Conservation (phyloP, 2,329 filamentous ascomycete species). For the Alternaria dauci region DNA sequence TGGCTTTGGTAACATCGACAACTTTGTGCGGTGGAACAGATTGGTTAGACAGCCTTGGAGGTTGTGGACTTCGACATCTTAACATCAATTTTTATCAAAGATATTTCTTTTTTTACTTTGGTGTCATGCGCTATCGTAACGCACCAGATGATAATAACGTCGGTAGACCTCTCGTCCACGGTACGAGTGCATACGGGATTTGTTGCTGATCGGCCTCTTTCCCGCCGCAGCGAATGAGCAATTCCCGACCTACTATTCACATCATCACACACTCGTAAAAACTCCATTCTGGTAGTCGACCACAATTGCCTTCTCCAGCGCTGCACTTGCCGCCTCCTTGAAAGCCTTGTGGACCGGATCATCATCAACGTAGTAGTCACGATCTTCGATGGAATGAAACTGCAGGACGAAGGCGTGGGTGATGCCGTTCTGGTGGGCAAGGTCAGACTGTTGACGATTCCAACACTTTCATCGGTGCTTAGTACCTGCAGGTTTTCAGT, state of each 20-base stretch:
- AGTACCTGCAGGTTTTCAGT: conserved; percentile 44
- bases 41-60: no score
- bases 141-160: no score
- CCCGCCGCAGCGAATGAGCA: neutral
- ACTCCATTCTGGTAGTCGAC: conserved; percentile 52
- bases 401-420: conserved; percentile 56
- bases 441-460: conserved; percentile 57
- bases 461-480: conserved; percentile 25
- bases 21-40: no score
- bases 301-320: conserved; percentile 53
- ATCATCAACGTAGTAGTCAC: conserved; percentile 55
- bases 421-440: conserved; percentile 50
- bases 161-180: no score
- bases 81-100: no score
- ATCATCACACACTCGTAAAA: conserved; percentile 27
- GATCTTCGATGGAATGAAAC: conserved; percentile 52
- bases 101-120: no score
- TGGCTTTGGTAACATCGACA: no score
- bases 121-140: no score
- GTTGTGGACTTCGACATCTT: no score
- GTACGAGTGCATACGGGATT: no score
- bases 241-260: neutral
- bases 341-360: conserved; percentile 54
- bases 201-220: neutral
- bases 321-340: conserved; percentile 41